Evolutionary conservation across 1,284 basidiomycete species (phyloP).

Genomic region (Vanrija pseudolonga): DNA sequence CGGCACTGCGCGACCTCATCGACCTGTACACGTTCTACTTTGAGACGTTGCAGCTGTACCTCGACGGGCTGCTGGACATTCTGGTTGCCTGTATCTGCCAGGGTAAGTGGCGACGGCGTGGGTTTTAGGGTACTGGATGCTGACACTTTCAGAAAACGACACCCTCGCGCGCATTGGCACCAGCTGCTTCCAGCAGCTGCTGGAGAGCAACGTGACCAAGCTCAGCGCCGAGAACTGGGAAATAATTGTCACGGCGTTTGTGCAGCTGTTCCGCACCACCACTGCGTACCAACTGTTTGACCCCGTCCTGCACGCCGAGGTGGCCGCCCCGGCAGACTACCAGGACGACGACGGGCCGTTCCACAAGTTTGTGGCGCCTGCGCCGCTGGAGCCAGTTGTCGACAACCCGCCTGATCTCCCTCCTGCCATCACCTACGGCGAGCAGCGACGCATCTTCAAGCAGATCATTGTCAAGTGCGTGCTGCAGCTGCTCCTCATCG

Average conservation of each 20-base stretch:
- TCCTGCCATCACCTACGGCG: slow-evolving; percentile 46
- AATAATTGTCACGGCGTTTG: slow-evolving; percentile 85
- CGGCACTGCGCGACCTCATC: slow-evolving; percentile 91
- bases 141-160: slow-evolving; percentile 75
- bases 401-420: slow-evolving; percentile 27
- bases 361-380: slow-evolving; percentile 47
- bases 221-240: slow-evolving; percentile 85
- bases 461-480: slow-evolving; percentile 99
- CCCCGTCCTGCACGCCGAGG: slow-evolving; percentile 74
- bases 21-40: slow-evolving; percentile 97
- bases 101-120: slow-evolving; percentile 57
- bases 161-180: slow-evolving; percentile 97
- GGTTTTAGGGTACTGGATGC: too few relatives aligned
- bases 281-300: slow-evolving; percentile 98
- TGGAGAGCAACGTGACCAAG: slow-evolving; percentile 91
- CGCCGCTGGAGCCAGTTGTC: slow-evolving; percentile 37
- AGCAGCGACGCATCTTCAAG: slow-evolving; percentile 88
- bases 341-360: slow-evolving; percentile 54
- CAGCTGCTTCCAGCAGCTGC: slow-evolving; percentile 90
- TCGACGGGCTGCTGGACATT: slow-evolving; percentile 88
- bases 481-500: slow-evolving; percentile 91
- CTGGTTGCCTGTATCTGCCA: slow-evolving; percentile 98
- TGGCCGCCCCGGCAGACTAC: slow-evolving; percentile 57
- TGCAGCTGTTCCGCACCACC: slow-evolving; percentile 93
- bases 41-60: slow-evolving; percentile 79